Percentiles rank a stretch among this genome's conserved stretches.
phyloP scores from a whole-genome alignment of 2,329 filamentous ascomycete genomes.

The Blastomyces silverae region DNA sequence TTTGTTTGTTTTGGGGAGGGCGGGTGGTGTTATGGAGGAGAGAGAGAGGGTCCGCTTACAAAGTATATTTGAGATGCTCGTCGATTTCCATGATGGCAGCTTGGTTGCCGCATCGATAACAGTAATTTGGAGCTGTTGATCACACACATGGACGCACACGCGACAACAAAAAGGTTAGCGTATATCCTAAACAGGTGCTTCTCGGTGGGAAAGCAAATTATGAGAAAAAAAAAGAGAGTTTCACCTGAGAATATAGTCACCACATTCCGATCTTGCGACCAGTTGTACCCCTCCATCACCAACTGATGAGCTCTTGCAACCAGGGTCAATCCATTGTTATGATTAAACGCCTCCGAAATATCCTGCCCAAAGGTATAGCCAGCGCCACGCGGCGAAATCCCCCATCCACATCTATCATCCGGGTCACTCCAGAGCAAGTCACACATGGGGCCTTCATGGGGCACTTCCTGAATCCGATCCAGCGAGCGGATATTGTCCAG shows the following conservation, averaged over 20 bases:
- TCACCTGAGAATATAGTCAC: slow-evolving; percentile 96
- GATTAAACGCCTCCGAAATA: slow-evolving; percentile 97
- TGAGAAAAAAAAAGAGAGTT: slow-evolving; percentile 24
- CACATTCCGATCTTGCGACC: slow-evolving; percentile 96
- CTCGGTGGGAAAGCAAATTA: background rate
- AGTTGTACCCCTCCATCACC: slow-evolving; percentile 99
- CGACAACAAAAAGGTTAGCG: background rate
- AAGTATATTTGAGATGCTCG: slow-evolving; percentile 98
- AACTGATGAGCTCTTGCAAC: slow-evolving; percentile 96
- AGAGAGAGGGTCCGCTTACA: slow-evolving; percentile 57
- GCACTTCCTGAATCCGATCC: slow-evolving; percentile 96
- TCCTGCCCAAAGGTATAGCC: slow-evolving; percentile 96
- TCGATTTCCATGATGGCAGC: slow-evolving; percentile 99
- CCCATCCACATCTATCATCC: slow-evolving; percentile 93
- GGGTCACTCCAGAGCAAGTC: slow-evolving; percentile 97
- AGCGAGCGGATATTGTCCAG: slow-evolving; percentile 92
- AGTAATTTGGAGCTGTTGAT: slow-evolving; percentile 75
- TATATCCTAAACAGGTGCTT: background rate
- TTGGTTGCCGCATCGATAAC: slow-evolving; percentile 97
- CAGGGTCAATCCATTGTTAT: slow-evolving; percentile 94
- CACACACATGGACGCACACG: background rate
- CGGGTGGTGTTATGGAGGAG: background rate
- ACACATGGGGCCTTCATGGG: slow-evolving; percentile 97
- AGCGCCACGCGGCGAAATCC: slow-evolving; percentile 87
- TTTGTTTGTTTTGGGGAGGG: background rate